A percentile compares a stretch with the other conserved stretches of the same genome.
These are phyloP conservation scores for Phytophthora vignae DNA, from an alignment of 352 stramenopile genomes.

Conservation along the genomic window DNA sequence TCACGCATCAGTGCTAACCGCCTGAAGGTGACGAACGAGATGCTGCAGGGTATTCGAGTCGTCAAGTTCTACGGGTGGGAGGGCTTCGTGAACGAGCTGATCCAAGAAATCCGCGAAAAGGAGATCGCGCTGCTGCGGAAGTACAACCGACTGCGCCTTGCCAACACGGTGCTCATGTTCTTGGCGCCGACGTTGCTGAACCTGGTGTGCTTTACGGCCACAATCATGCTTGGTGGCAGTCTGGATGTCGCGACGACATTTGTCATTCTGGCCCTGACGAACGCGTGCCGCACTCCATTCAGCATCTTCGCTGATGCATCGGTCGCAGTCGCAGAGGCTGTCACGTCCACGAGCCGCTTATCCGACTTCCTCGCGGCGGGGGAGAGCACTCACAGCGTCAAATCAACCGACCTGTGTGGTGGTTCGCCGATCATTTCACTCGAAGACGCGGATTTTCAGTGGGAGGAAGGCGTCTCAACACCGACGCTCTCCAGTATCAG, in stretches of 20 bases:
- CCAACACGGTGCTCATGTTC: conserved; percentile 60
- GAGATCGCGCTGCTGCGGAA: conserved; percentile 43
- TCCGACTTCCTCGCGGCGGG: conserved; percentile 15
- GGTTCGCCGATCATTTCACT: conserved; percentile 2
- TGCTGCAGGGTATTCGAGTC: conserved; percentile 87
- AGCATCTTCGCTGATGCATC: conserved; percentile 53
- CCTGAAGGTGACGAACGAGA: conserved; percentile 93
- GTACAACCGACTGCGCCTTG: conserved; percentile 50
- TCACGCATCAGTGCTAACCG: conserved; percentile 56
- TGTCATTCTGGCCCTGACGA: conserved; percentile 91
- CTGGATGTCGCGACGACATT: conserved; percentile 94
- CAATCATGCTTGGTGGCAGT: conserved; percentile 70
- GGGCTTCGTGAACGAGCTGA: conserved; percentile 25
- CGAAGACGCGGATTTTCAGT: conserved; percentile 22
- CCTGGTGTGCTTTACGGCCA: conserved; percentile 85
- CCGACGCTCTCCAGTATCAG: conserved; percentile 32
- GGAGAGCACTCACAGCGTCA: not conserved
- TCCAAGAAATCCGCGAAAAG: conserved; percentile 42
- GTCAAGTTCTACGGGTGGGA: conserved; percentile 92
- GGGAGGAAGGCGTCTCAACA: conserved; percentile 5
- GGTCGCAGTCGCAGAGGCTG: conserved; percentile 52
- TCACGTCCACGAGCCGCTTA: conserved; percentile 35
- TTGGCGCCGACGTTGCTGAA: conserved; percentile 57
- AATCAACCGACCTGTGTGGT: not conserved
- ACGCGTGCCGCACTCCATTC: conserved; percentile 54